Conservation (phyloP, 2,329 filamentous ascomycete genomes). For the Hymenoscyphus occultus region DNA sequence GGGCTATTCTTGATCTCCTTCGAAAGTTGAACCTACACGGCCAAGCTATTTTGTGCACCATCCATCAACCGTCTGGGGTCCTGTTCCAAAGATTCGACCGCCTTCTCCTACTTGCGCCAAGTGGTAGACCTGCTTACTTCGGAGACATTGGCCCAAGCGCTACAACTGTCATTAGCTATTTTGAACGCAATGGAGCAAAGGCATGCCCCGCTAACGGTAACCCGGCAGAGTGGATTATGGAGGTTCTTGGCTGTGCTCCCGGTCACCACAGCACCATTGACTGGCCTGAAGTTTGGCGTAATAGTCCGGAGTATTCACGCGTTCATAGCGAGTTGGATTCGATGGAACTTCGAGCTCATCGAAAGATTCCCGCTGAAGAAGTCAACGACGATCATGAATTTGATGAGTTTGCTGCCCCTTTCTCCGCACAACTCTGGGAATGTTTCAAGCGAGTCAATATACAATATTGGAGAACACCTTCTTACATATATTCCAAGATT, state of each 20-base stretch:
- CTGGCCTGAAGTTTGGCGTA: conserved; percentile 58
- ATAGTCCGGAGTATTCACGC: conserved; percentile 45
- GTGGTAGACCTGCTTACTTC: conserved; percentile 73
- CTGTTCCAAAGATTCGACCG: conserved; percentile 14
- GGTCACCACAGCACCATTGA: conserved; percentile 59
- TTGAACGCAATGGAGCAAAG: conserved; percentile 66
- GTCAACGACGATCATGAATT: not conserved
- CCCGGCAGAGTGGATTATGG: conserved; percentile 67
- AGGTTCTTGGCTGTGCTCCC: conserved; percentile 53
- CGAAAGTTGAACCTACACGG: conserved; percentile 84
- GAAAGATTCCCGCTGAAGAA: not conserved
- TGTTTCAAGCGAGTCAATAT: conserved; percentile 66
- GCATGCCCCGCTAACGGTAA: conserved; percentile 60
- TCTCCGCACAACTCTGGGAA: conserved; percentile 58
- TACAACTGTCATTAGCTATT: conserved; percentile 65
- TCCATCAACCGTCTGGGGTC: conserved; percentile 65
- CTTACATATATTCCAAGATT: conserved; percentile 70
- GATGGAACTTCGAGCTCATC: conserved; percentile 41
- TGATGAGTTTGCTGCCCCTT: conserved; percentile 71
- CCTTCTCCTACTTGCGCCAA: conserved; percentile 11
- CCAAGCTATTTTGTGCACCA: conserved; percentile 89
- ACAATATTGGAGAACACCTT: conserved; percentile 72
- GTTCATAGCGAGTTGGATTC: conserved; percentile 40
- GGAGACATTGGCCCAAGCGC: conserved; percentile 73
- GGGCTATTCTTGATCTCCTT: conserved; percentile 84